Conservation (phyloP, 306 rosid species). For the Lathyrus tuberosus region DNA sequence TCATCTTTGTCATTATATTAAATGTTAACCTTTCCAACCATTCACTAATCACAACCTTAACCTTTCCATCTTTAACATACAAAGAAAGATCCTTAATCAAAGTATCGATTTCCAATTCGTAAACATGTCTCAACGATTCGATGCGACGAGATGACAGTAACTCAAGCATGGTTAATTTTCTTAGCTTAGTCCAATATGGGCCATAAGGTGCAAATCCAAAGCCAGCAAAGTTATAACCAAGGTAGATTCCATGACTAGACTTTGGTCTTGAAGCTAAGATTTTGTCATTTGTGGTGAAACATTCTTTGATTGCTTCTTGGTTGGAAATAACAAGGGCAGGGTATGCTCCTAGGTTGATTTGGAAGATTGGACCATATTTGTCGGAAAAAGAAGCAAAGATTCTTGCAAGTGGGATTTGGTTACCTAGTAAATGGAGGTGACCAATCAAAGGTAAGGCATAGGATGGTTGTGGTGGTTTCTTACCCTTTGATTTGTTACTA, state of each 20-base stretch:
- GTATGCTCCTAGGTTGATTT: constrained; percentile 47
- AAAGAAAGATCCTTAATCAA: constrained; percentile 37
- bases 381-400: constrained; percentile 51
- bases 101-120: constrained; percentile 40
- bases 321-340: constrained; percentile 49
- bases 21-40: constrained; percentile 51
- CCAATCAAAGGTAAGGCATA: constrained; percentile 60
- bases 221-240: constrained; percentile 54
- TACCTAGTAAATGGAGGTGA: constrained; percentile 54
- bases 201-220: constrained; percentile 62
- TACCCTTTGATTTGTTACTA: constrained; percentile 27
- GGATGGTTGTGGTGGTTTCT: constrained; percentile 46
- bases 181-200: constrained; percentile 44
- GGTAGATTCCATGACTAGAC: constrained; percentile 50
- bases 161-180: constrained; percentile 51
- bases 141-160: constrained; percentile 53
- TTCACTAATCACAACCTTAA: constrained; percentile 48
- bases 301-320: constrained; percentile 59
- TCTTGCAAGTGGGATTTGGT: constrained; percentile 38
- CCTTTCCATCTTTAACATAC: background rate
- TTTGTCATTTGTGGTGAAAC: constrained; percentile 59
- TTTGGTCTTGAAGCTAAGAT: constrained; percentile 49
- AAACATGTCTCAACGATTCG: constrained; percentile 38
- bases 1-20: constrained; percentile 47
- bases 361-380: constrained; percentile 61